Conservation (phyloP, 2,329 filamentous ascomycete species). For the Drechslera avenae region DNA sequence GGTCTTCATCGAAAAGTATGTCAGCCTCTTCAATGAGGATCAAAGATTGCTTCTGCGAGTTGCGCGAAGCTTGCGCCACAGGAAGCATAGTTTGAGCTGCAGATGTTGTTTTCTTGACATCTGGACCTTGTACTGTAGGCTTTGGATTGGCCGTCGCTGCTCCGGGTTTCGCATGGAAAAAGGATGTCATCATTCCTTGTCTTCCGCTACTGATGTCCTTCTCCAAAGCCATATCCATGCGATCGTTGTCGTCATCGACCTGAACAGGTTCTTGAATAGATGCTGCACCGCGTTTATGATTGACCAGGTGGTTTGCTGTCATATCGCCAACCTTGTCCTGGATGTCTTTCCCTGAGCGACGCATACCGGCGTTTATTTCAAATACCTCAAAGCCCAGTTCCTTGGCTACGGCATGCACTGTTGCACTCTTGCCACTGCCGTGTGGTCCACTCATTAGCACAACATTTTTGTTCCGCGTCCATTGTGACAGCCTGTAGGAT, state of each 20-base stretch:
- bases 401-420: slow-evolving; percentile 88
- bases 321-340: slow-evolving; percentile 94
- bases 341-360: slow-evolving; percentile 86
- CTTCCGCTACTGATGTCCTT: slow-evolving; percentile 69
- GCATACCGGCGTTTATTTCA: slow-evolving; percentile 84
- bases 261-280: slow-evolving; percentile 32
- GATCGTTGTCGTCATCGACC: slow-evolving; percentile 36
- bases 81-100: slow-evolving; percentile 31
- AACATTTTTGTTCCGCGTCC: slow-evolving; percentile 64
- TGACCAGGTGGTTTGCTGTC: slow-evolving; percentile 92
- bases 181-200: slow-evolving; percentile 79
- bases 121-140: slow-evolving; percentile 15
- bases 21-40: slow-evolving; percentile 95
- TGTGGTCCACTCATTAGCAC: slow-evolving; percentile 88
- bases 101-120: slow-evolving; percentile 21
- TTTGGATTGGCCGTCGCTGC: slow-evolving; percentile 28
- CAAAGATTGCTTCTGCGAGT: slow-evolving; percentile 83
- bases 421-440: slow-evolving; percentile 91
- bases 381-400: slow-evolving; percentile 94
- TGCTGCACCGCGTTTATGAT: slow-evolving; percentile 47
- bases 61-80: slow-evolving; percentile 37
- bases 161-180: slow-evolving; percentile 65
- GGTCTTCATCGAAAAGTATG: slow-evolving; percentile 91
- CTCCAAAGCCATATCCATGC: slow-evolving; percentile 54
- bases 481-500: slow-evolving; percentile 41